Percentiles rank a stretch among this genome's conserved stretches.
These are phyloP conservation scores for Nakazawaea holstii DNA, from an alignment of 805 yeast genomes.

Conservation along the genomic window DNA sequence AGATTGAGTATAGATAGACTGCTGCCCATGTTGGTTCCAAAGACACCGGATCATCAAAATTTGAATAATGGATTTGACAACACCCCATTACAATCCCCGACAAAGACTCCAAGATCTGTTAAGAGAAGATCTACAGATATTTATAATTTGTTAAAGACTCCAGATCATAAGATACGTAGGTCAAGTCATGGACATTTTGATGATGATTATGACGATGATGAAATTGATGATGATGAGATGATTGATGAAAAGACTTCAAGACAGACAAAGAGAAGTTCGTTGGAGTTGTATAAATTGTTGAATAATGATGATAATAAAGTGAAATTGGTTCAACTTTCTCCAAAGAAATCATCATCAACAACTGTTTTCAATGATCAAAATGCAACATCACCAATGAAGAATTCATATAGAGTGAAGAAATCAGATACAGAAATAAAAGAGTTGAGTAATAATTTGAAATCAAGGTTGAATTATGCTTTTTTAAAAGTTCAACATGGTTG, in stretches of 20 bases:
- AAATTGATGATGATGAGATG: background rate
- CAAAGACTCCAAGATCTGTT: constrained; percentile 22
- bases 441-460: constrained; percentile 29
- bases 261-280: constrained; percentile 24
- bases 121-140: constrained; percentile 29
- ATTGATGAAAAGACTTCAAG: constrained; percentile 5
- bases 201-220: background rate
- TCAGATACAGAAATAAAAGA: constrained; percentile 28
- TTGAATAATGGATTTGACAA: constrained; percentile 20
- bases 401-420: constrained; percentile 24
- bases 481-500: constrained; percentile 29
- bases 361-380: constrained; percentile 22
- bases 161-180: constrained; percentile 17
- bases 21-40: constrained; percentile 15
- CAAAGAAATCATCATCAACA: constrained; percentile 17
- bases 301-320: constrained; percentile 12
- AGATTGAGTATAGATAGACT: constrained; percentile 4
- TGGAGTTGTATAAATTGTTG: constrained; percentile 25
- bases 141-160: constrained; percentile 29
- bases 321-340: constrained; percentile 4
- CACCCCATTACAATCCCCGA: constrained; percentile 29
- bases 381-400: constrained; percentile 19
- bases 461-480: constrained; percentile 30
- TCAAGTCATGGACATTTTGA: too few species aligned
- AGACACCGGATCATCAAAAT: constrained; percentile 24